Base-by-base conservation (phyloP, 495 filamentous ascomycete genomes). In the Tuber brumale region DNA sequence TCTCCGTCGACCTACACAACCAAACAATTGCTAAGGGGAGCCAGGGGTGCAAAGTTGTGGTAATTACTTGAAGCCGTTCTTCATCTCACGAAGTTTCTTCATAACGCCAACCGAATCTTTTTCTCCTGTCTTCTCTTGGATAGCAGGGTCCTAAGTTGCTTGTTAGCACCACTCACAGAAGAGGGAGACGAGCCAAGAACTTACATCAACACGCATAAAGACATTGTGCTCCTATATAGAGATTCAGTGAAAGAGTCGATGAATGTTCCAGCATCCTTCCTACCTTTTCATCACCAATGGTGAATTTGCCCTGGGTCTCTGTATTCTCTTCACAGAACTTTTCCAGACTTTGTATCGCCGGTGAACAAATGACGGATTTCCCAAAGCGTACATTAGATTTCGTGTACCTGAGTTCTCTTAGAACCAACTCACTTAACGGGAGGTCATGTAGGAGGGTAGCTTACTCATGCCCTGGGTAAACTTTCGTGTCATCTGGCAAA, bases 231-330 rank as follows among this genome's bases (percentile, higher is more conserved):
- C 85, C 94, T 96, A 81, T 6, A 10, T 66, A 51, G 51, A 45
- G 14, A 19, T 18, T 57, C n/a, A 79, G 57, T 70, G 19, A 72
- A 45, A 18, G 27, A 1, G 14, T 16, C 4, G 27, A 27, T 14
- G n/a, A 3, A 66, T 35, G 18, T 66, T 35, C 27, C 27, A 18
- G 19, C 14, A 66, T 27, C 66, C 35, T 12, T 78, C 85, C 79
- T 85, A 94, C 93, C 91, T 99, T 99, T 85, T 99, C 95, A 83
- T 99, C 94, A 0, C 93, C 94, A 84, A 99, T 98, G 0, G 95
- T 99, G 80, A 97, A 97, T 83, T 93, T 94, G 37, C 95, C 95
- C 85, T 97, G 93, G 74, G 95, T 98, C 85, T 97, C 88, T 85
- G 90, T 84, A 83, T 97, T 94, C 72, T 88, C 86, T 31, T 93